Conservation (phyloP, 768 basidiomycete genomes). For the Terana coerulea region DNA sequence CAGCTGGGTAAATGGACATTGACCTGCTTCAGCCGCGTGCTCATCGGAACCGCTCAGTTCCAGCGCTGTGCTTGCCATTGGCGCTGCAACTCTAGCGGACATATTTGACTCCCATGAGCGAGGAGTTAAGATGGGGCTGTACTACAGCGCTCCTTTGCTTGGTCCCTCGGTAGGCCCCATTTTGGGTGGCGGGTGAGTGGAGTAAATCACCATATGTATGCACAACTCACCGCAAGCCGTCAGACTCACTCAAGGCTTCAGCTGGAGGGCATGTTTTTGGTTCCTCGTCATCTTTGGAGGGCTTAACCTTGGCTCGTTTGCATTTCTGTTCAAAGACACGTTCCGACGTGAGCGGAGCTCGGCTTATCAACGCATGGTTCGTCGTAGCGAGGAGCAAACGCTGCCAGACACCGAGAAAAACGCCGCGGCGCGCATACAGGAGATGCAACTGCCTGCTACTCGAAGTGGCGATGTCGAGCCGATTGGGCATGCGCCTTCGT, state of each 20-base stretch:
- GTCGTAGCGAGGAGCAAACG: slow-evolving; percentile 26
- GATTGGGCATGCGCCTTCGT: no score
- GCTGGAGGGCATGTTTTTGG: slow-evolving; percentile 83
- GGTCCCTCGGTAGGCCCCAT: slow-evolving; percentile 69
- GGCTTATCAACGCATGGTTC: slow-evolving; percentile 67
- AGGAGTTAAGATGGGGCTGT: slow-evolving; percentile 76
- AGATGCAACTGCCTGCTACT: not conserved
- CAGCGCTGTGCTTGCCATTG: slow-evolving; percentile 64
- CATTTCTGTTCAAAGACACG: slow-evolving; percentile 75
- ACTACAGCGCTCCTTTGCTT: slow-evolving; percentile 77
- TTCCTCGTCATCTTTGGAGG: slow-evolving; percentile 67
- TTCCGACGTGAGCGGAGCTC: slow-evolving; percentile 80
- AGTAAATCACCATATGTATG: no score
- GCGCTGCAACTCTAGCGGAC: slow-evolving; percentile 75
- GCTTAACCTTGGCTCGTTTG: slow-evolving; percentile 51
- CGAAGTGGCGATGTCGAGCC: not conserved
- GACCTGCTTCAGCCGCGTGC: not conserved
- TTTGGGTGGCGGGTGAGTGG: slow-evolving; percentile 68
- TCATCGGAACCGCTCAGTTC: slow-evolving; percentile 35
- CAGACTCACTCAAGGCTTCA: slow-evolving; percentile 58
- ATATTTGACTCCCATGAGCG: slow-evolving; percentile 72
- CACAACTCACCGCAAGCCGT: no score
- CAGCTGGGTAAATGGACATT: slow-evolving; percentile 44
- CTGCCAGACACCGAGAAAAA: not conserved
- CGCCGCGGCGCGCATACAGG: not conserved